phyloP scores from a whole-genome alignment of 1,284 basidiomycete species.

The Trichosporon ovoides region DNA sequence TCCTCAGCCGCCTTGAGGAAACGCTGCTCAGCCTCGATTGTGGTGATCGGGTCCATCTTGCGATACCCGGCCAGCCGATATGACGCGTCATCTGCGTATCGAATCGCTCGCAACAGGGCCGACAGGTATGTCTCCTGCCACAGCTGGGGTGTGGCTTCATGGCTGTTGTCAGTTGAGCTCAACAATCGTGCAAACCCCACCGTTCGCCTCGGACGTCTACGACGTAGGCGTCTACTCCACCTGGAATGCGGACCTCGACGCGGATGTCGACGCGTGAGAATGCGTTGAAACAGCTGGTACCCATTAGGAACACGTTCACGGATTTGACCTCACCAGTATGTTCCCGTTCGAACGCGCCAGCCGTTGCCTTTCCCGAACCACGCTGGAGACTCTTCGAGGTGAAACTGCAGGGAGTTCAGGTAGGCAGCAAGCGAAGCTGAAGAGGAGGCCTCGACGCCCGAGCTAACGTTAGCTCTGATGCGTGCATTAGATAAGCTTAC shows the following conservation, averaged over 20 bases:
- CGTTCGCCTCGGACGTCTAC: conserved; percentile 90
- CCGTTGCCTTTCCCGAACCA: conserved; percentile 84
- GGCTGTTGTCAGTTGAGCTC: conserved; percentile 52
- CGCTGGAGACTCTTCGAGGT: conserved; percentile 81
- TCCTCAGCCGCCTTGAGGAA: conserved; percentile 89
- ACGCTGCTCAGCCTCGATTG: conserved; percentile 77
- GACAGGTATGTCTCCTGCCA: conserved; percentile 98
- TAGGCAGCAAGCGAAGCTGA: conserved; percentile 96
- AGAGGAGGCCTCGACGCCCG: conserved; percentile 93
- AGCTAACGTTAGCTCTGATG: conserved; percentile 51
- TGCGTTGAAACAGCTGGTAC: conserved; percentile 84
- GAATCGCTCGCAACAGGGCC: conserved; percentile 79
- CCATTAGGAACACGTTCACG: not conserved
- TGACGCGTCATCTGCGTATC: conserved; percentile 91
- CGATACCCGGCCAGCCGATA: conserved; percentile 90
- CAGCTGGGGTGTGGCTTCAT: conserved; percentile 83
- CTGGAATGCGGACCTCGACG: conserved; percentile 97
- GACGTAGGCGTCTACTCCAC: conserved; percentile 90
- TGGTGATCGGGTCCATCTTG: conserved; percentile 90
- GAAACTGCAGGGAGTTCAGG: conserved; percentile 93
- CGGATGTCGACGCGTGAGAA: conserved; percentile 95
- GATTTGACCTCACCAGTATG: conserved; percentile 68
- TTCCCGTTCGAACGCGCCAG: conserved; percentile 93
- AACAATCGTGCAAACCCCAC: conserved; percentile 52
- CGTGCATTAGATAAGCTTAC: conserved; percentile 18